A percentile compares a stretch with the other conserved stretches of the same genome.
These are phyloP conservation scores for Erysimum pusillum DNA, from an alignment of 441 rosid genomes.

Conservation along the genomic window DNA sequence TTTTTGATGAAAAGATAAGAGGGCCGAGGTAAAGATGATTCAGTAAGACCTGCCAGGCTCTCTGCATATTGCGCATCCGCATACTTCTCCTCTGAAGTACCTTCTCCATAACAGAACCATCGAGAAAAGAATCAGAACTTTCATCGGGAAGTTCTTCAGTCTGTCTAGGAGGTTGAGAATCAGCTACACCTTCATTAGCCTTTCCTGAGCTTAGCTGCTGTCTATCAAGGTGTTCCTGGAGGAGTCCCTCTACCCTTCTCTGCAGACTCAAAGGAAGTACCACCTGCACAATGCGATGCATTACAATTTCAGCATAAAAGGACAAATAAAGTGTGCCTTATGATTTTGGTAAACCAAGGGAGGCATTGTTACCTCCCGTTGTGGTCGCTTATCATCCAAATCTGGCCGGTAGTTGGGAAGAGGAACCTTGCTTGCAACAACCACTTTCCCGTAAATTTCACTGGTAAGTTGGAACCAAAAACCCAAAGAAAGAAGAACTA, in stretches of 20 bases:
- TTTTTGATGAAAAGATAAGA: background rate
- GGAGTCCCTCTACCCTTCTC: constrained; percentile 93
- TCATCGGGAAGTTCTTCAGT: constrained; percentile 64
- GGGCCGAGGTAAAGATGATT: constrained; percentile 11
- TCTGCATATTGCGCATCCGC: constrained; percentile 93
- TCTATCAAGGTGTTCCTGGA: constrained; percentile 93
- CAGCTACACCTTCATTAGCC: constrained; percentile 47
- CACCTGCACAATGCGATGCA: constrained; percentile 61
- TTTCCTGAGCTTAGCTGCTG: constrained; percentile 64
- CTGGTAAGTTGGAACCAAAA: constrained; percentile 47
- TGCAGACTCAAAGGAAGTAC: constrained; percentile 89
- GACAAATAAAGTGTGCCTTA: background rate
- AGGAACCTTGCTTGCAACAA: constrained; percentile 97
- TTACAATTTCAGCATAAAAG: constrained; percentile 25
- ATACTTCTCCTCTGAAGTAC: constrained; percentile 92
- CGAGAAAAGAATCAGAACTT: constrained; percentile 65
- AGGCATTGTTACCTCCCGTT: constrained; percentile 79
- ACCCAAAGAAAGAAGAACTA: constrained; percentile 14
- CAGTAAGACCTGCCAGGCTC: constrained; percentile 82
- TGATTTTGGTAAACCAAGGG: constrained; percentile 24
- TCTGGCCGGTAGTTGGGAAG: constrained; percentile 98
- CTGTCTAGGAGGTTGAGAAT: constrained; percentile 50
- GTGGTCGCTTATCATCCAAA: constrained; percentile 98
- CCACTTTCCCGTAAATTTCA: constrained; percentile 92
- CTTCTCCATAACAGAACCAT: constrained; percentile 94